Evolutionary conservation across 2,329 filamentous ascomycete species (phyloP).

Genomic region (Xylaria hypoxylon): DNA sequence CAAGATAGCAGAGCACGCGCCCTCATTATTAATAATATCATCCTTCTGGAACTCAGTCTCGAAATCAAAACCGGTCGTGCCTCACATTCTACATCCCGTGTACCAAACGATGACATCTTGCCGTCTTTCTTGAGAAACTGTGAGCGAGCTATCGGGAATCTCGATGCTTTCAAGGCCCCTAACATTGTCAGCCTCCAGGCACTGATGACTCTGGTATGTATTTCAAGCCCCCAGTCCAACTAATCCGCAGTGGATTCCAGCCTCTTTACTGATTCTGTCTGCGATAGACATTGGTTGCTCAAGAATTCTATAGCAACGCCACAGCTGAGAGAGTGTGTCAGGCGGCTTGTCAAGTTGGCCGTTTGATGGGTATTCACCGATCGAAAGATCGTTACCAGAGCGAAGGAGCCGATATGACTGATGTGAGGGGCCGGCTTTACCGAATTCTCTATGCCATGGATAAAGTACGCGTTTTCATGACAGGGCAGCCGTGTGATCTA

Average conservation of each 20-base stretch:
- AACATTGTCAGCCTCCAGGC: constrained; percentile 37
- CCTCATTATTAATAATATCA: constrained; percentile 42
- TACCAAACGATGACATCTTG: constrained; percentile 39
- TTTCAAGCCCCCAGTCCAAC: background rate
- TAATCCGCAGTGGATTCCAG: background rate
- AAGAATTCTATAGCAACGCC: constrained; percentile 39
- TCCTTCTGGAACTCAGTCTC: constrained; percentile 38
- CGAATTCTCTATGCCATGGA: constrained; percentile 41
- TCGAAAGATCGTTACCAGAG: constrained; percentile 13
- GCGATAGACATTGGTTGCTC: constrained; percentile 35
- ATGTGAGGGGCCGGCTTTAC: constrained; percentile 36
- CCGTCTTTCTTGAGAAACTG: constrained; percentile 41
- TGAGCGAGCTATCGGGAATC: constrained; percentile 39
- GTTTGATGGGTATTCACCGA: constrained; percentile 39
- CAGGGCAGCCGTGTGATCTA: constrained; percentile 40
- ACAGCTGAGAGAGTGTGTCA: constrained; percentile 40
- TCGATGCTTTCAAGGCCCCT: constrained; percentile 36
- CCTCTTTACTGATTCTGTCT: constrained; percentile 6
- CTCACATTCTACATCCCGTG: constrained; percentile 28
- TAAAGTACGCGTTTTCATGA: constrained; percentile 42
- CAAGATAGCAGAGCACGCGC: constrained; percentile 35
- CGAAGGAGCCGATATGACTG: background rate
- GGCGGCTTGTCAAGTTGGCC: constrained; percentile 40
- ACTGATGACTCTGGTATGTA: constrained; percentile 39
- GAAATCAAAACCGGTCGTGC: constrained; percentile 37